Conservation (phyloP, 768 basidiomycete genomes). For the Suillus occidentalis region DNA sequence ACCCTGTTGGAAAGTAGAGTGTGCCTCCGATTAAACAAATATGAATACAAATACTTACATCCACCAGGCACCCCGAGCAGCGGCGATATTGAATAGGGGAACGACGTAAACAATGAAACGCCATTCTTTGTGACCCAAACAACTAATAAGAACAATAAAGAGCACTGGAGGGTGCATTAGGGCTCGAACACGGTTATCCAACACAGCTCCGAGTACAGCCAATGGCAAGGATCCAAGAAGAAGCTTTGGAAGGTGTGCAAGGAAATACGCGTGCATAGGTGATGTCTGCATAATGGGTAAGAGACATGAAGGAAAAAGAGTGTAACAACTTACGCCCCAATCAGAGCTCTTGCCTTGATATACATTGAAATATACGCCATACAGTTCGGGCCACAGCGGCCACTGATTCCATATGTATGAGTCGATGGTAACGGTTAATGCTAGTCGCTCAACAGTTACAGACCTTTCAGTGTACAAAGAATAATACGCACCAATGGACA, state of each 20-base stretch:
- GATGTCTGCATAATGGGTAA: constrained; percentile 51
- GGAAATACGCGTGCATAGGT: constrained; percentile 67
- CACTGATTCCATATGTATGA: constrained; percentile 80
- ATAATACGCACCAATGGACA: constrained; percentile 50
- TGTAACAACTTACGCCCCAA: constrained; percentile 77
- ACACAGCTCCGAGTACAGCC: constrained; percentile 48
- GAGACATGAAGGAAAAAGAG: background rate
- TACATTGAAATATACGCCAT: constrained; percentile 82
- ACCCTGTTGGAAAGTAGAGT: constrained; percentile 34
- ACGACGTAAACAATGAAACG: constrained; percentile 89
- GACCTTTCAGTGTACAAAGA: background rate
- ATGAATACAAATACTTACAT: constrained; percentile 53
- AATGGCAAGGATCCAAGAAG: constrained; percentile 66
- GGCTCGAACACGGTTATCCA: constrained; percentile 49
- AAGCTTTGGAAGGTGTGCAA: constrained; percentile 71
- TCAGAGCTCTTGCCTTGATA: constrained; percentile 80
- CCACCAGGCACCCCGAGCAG: constrained; percentile 61
- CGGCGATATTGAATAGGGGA: constrained; percentile 78
- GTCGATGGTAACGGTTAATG: constrained; percentile 65
- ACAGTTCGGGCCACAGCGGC: constrained; percentile 85
- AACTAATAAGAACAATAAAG: constrained; percentile 68
- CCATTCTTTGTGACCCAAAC: constrained; percentile 95
- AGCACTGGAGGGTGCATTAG: constrained; percentile 51
- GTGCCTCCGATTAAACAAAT: constrained; percentile 5
- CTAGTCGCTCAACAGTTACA: constrained; percentile 35